Conservation (phyloP, 192 early-diverging fungal genomes). For the Podila clonocystis region DNA sequence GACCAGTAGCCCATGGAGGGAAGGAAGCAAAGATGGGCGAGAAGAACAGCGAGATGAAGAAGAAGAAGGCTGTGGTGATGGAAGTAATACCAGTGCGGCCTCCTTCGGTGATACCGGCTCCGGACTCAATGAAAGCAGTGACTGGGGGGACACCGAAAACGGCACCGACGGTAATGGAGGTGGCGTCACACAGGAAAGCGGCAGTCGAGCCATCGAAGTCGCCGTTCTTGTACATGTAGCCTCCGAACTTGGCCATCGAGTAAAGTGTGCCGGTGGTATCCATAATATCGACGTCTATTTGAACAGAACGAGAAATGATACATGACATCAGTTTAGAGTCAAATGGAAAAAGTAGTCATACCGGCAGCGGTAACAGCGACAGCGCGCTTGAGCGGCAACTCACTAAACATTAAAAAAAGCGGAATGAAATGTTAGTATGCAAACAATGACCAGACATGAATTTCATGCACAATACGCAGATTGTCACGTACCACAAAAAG, state of each 20-base stretch:
- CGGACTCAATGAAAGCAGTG: conserved; percentile 83
- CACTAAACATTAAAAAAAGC: too few species aligned
- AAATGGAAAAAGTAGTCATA: background rate
- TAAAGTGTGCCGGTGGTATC: conserved; percentile 86
- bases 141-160: conserved; percentile 75
- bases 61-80: conserved; percentile 67
- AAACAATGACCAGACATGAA: background rate
- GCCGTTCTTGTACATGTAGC: conserved; percentile 70
- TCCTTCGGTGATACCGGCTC: conserved; percentile 84
- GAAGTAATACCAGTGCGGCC: conserved; percentile 82
- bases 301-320: conserved; percentile 20
- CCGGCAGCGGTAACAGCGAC: too few species aligned
- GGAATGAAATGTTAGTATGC: background rate
- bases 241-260: conserved; percentile 83
- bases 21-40: conserved; percentile 84
- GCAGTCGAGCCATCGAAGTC: conserved; percentile 78
- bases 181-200: conserved; percentile 79
- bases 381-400: too few species aligned
- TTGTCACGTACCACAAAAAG: conserved; percentile 64
- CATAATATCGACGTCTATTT: conserved; percentile 74
- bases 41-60: conserved; percentile 82
- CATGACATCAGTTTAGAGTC: background rate
- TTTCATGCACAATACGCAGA: too few species aligned
- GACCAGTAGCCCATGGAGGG: conserved; percentile 88
- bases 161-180: conserved; percentile 70